Percentiles rank a stretch among this genome's conserved stretches.
Evolutionary conservation across 129 eudicot genomes (phyloP).

Genomic region (Tagetes erecta): DNA sequence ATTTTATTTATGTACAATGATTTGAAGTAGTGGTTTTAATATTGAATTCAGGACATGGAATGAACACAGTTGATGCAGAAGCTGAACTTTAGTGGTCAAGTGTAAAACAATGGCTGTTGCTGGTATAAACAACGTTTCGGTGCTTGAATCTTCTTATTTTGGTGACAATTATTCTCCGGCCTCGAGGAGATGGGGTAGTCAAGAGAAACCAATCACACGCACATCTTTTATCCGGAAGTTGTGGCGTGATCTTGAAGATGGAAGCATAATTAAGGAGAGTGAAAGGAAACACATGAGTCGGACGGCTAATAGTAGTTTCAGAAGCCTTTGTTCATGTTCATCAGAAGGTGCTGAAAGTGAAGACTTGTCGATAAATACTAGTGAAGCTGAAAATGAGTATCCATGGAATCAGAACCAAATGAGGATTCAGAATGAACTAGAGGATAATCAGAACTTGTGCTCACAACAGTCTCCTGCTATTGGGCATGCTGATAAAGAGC

Average conservation of each 20-base stretch:
- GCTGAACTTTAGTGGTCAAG: constrained; percentile 21
- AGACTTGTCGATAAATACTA: constrained; percentile 33
- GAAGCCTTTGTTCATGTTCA: constrained; percentile 31
- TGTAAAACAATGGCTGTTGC: constrained; percentile 64
- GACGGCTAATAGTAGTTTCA: constrained; percentile 6
- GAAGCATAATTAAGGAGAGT: constrained; percentile 37
- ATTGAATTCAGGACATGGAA: constrained; percentile 21
- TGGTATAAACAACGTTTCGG: constrained; percentile 58
- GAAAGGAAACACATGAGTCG: constrained; percentile 34
- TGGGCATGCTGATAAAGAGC: constrained; percentile 57
- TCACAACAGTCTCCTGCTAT: constrained; percentile 60
- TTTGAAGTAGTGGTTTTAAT: background rate
- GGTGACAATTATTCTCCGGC: constrained; percentile 49
- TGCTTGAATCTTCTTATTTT: constrained; percentile 45
- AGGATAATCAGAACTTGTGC: constrained; percentile 40
- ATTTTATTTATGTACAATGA: background rate
- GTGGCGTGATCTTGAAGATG: constrained; percentile 90
- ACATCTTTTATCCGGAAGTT: constrained; percentile 68
- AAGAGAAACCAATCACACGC: constrained; percentile 50
- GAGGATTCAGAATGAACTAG: constrained; percentile 38
- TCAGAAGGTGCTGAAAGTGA: constrained; percentile 33
- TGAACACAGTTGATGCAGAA: constrained; percentile 18
- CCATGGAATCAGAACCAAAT: constrained; percentile 30
- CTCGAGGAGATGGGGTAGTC: constrained; percentile 45
- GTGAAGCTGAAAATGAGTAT: constrained; percentile 46